Evolutionary conservation across 352 stramenopile genomes (phyloP).

Genomic region (Saprolegnia parasitica): DNA sequence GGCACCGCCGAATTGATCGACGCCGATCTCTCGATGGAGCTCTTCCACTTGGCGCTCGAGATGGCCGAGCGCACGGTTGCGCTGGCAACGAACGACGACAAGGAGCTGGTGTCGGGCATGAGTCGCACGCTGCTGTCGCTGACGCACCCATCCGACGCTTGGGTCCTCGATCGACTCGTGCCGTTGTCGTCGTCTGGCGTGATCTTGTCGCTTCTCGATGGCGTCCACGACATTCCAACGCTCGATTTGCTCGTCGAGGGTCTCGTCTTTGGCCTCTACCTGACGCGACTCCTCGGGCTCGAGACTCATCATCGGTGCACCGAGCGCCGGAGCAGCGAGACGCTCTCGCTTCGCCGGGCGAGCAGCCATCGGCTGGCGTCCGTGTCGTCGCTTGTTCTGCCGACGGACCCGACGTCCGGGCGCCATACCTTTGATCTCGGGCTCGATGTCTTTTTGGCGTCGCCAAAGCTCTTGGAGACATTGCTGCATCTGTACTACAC

Average conservation of each 20-base stretch:
- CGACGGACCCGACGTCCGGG: not conserved
- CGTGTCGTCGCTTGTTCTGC: not conserved
- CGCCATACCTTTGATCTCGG: not conserved
- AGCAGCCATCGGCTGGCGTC: not conserved
- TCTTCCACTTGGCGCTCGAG: conserved; percentile 13
- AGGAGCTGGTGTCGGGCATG: not conserved
- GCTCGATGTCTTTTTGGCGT: not conserved
- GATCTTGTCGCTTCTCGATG: not conserved
- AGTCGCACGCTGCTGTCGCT: not conserved
- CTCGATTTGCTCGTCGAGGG: conserved; percentile 7
- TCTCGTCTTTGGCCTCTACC: conserved; percentile 19
- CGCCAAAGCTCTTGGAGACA: conserved; percentile 1
- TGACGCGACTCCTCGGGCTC: not conserved
- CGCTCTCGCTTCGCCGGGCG: not conserved
- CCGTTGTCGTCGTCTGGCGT: not conserved
- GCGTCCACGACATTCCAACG: not conserved
- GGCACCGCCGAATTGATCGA: not conserved
- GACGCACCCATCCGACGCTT: not conserved
- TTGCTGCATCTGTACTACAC: conserved; percentile 12
- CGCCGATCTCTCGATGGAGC: conserved; percentile 3
- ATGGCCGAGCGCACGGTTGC: conserved; percentile 14
- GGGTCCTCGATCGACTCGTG: conserved; percentile 1
- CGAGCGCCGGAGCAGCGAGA: conserved; percentile 7
- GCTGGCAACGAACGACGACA: not conserved
- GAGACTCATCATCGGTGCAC: not conserved